These are phyloP conservation scores for Nakazawaea anatomiae DNA, from an alignment of 805 yeast genomes.

Conservation along the genomic window DNA sequence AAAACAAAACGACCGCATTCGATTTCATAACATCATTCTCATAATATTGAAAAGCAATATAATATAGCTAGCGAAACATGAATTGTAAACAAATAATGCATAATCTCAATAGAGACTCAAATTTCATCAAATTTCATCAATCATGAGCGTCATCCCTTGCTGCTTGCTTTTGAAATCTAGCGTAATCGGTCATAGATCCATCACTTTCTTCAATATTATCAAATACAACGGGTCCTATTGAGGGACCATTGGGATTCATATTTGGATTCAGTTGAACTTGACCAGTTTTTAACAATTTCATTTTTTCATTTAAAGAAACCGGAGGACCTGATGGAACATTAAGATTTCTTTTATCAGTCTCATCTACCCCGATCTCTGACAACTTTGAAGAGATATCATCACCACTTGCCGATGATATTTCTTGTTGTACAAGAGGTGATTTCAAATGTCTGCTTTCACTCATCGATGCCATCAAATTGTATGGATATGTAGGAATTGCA, in stretches of 20 bases:
- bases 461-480: slow-evolving; percentile 30
- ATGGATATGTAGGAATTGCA: slow-evolving; percentile 33
- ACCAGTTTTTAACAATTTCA: slow-evolving; percentile 32
- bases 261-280: slow-evolving; percentile 2
- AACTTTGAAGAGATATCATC: neutral
- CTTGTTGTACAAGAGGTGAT: neutral
- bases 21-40: too few species aligned
- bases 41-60: too few species aligned
- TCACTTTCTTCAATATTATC: neutral
- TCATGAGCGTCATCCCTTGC: neutral
- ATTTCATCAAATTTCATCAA: neutral
- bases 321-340: slow-evolving; percentile 29
- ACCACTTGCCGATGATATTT: neutral
- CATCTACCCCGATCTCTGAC: neutral
- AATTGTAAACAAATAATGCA: neutral
- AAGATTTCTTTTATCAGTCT: slow-evolving; percentile 11
- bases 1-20: too few species aligned
- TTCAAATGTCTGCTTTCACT: slow-evolving; percentile 11
- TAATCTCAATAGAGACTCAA: neutral
- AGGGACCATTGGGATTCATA: slow-evolving; percentile 2
- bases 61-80: neutral
- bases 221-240: slow-evolving; percentile 9
- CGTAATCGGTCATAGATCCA: slow-evolving; percentile 4
- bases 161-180: slow-evolving; percentile 6
- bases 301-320: slow-evolving; percentile 38